phyloP scores from a whole-genome alignment of 108 stramenopile genomes.

The Poteriospumella lacustris region DNA sequence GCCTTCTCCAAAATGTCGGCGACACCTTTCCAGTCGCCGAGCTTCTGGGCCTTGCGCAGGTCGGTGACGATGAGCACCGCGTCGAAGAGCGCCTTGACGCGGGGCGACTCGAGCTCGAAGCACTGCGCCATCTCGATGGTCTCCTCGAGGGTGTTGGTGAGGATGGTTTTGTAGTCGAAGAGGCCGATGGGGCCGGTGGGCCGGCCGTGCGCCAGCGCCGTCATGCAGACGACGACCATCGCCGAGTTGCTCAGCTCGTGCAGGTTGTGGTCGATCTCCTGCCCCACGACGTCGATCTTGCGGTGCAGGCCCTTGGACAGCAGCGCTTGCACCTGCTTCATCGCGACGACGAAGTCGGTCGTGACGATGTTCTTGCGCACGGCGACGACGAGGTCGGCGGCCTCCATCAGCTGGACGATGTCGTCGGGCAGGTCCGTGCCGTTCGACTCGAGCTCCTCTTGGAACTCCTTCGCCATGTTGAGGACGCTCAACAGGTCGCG shows the following conservation, averaged over 20 bases:
- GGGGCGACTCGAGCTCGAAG: neutral
- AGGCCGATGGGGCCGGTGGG: neutral
- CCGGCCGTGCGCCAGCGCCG: neutral
- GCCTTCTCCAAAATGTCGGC: neutral
- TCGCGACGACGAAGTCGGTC: no score
- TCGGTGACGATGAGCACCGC: constrained; percentile 8
- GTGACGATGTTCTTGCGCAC: no score
- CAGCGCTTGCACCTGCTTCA: neutral
- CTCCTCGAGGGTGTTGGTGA: neutral
- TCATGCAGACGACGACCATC: neutral
- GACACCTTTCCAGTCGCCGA: neutral
- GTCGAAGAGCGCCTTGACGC: neutral
- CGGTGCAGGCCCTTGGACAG: neutral
- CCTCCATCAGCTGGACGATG: no score
- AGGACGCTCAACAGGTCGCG: no score
- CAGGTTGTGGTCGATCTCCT: neutral
- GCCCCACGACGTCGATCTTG: neutral
- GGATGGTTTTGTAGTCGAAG: neutral
- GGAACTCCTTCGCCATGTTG: no score
- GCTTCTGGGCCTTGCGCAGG: neutral
- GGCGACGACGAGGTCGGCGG: no score
- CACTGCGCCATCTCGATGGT: neutral
- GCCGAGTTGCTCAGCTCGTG: neutral
- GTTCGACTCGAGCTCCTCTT: no score
- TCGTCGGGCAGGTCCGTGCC: no score